Evolutionary conservation across 2,329 filamentous ascomycete genomes (phyloP).

Genomic region (Graphilbum ipis-grandicollis): DNA sequence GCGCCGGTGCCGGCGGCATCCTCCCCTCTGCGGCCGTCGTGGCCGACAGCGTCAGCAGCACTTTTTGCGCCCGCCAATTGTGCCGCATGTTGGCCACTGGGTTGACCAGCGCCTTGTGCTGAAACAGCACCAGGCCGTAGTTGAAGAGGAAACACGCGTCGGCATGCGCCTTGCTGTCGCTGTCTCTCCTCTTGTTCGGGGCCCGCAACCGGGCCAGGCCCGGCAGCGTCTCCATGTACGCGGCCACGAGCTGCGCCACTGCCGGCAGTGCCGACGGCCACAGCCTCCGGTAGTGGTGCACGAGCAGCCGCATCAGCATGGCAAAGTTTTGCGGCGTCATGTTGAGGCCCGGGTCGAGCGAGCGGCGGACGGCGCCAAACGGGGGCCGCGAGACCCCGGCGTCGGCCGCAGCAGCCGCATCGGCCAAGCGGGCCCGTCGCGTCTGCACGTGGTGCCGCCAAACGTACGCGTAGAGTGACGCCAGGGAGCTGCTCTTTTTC

Average conservation of each 20-base stretch:
- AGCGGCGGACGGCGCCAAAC: constrained; percentile 7
- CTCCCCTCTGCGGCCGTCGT: background rate
- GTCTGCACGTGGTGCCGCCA: constrained; percentile 6
- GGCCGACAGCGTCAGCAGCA: constrained; percentile 31
- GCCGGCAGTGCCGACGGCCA: constrained; percentile 15
- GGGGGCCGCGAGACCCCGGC: background rate
- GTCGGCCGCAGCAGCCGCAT: background rate
- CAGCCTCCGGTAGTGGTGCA: constrained; percentile 12
- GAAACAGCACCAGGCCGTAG: constrained; percentile 19
- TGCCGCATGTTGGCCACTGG: constrained; percentile 20
- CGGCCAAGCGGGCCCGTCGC: background rate
- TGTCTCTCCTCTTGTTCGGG: no score
- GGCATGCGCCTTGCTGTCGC: constrained; percentile 13
- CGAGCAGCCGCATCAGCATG: constrained; percentile 12
- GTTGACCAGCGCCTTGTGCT: constrained; percentile 15
- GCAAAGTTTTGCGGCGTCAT: constrained; percentile 12
- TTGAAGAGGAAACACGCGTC: constrained; percentile 23
- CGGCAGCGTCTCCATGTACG: constrained; percentile 11
- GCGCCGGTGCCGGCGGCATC: background rate
- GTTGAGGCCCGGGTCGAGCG: constrained; percentile 9
- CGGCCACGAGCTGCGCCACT: constrained; percentile 12
- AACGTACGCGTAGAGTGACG: constrained; percentile 17
- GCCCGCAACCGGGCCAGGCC: no score
- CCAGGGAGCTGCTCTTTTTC: constrained; percentile 14
- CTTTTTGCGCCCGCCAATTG: constrained; percentile 41